A percentile compares a stretch with the other conserved stretches of the same genome.
These are phyloP conservation scores for Neurospora tetrasperma DNA, from an alignment of 495 filamentous ascomycete genomes.

Conservation along the genomic window DNA sequence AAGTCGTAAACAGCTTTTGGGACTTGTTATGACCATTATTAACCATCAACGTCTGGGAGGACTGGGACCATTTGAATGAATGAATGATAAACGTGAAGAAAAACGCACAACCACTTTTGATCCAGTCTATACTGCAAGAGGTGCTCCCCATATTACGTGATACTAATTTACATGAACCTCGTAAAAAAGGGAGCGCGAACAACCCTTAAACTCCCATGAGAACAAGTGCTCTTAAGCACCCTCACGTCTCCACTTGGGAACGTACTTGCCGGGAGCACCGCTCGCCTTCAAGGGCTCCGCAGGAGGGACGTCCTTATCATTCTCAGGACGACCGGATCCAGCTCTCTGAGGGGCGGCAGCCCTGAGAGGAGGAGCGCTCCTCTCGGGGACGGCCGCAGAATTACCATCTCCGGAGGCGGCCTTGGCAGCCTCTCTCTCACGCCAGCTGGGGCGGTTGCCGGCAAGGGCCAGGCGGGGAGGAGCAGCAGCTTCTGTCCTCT, in stretches of 20 bases:
- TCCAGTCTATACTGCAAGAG: not conserved
- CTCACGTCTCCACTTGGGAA: conserved; percentile 28
- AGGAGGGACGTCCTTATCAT: conserved; percentile 15
- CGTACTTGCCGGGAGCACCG: conserved; percentile 35
- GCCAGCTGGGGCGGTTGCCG: conserved; percentile 60
- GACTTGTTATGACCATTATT: not conserved
- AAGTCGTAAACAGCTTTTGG: not conserved
- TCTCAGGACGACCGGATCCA: conserved; percentile 23
- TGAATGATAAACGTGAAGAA: not conserved
- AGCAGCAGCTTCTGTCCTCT: conserved; percentile 30
- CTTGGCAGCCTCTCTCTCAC: conserved; percentile 71
- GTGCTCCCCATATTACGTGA: conserved; percentile 16
- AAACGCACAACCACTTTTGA: not conserved
- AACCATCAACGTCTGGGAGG: not conserved
- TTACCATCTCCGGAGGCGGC: conserved; percentile 17
- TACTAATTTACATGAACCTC: conserved; percentile 22
- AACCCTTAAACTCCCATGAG: conserved; percentile 14
- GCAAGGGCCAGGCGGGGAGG: conserved; percentile 61
- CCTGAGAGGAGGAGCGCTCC: conserved; percentile 15
- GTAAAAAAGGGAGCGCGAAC: conserved; percentile 10
- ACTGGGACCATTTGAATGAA: not conserved
- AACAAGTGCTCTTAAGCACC: conserved; percentile 10
- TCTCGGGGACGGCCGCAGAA: conserved; percentile 9
- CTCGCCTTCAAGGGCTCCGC: conserved; percentile 33
- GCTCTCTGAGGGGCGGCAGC: conserved; percentile 19